Percentiles rank a stretch among this genome's conserved stretches.
Evolutionary conservation across 108 stramenopile species (phyloP).

Genomic region (Nitzschia inconspicua): DNA sequence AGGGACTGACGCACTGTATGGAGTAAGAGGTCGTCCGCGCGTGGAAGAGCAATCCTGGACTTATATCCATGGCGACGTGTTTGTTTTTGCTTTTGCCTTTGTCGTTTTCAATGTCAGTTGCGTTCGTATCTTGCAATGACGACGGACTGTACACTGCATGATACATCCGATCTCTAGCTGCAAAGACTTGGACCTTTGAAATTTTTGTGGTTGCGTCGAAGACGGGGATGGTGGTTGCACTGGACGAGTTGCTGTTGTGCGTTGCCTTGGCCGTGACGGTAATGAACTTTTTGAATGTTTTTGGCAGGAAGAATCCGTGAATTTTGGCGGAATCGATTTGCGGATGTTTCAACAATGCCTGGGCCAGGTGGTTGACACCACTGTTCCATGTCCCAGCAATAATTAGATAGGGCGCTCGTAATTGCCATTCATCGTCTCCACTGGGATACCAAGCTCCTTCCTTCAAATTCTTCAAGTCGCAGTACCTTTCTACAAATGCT

Average conservation of each 20-base stretch:
- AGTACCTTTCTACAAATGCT: constrained; percentile 14
- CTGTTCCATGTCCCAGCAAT: constrained; percentile 24
- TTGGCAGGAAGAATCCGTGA: constrained; percentile 20
- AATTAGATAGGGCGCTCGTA: constrained; percentile 25
- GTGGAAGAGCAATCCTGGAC: constrained; percentile 28
- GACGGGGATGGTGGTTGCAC: background rate
- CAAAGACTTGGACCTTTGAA: constrained; percentile 17
- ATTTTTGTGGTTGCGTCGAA: background rate
- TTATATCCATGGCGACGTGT: constrained; percentile 26
- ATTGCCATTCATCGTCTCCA: constrained; percentile 16
- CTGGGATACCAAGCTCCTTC: constrained; percentile 18
- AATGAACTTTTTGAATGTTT: constrained; percentile 9
- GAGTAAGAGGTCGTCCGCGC: constrained; percentile 10
- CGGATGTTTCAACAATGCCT: constrained; percentile 19
- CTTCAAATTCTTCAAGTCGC: constrained; percentile 12
- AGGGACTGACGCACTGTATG: constrained; percentile 29
- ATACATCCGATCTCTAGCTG: constrained; percentile 29
- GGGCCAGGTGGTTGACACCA: constrained; percentile 8
- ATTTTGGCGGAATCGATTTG: constrained; percentile 6
- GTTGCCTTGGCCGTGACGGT: background rate
- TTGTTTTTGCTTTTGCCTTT: background rate
- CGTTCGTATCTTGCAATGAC: background rate
- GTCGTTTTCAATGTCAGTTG: constrained; percentile 1
- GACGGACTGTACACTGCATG: constrained; percentile 18
- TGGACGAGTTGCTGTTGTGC: background rate